Base-by-base conservation (phyloP, 805 yeast genomes). In the Tetrapisispora iriomotensis region DNA sequence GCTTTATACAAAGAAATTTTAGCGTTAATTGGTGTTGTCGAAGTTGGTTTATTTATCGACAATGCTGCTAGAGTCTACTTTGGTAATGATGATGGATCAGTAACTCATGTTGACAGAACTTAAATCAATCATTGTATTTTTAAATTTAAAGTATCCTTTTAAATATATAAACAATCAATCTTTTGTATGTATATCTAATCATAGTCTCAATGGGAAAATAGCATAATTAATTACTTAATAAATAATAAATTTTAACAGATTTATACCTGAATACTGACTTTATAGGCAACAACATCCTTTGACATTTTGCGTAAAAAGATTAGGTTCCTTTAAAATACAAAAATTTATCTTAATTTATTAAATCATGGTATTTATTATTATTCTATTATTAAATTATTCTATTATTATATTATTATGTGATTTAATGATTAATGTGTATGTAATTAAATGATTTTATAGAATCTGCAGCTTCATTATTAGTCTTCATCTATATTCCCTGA, bases 1-100 rank as follows among this genome's bases (percentile, higher is more conserved):
- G 52, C 49, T 10, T 71, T 92, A 49, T 88, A 88, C 58, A 45
- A 57, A 26, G 60, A 75, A 50, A 77, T 92, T 60, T 86, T 83
- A 62, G 57, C 68, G 38, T 65, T 90, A 51, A 83, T 86, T 19
- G 98, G 98, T 34, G 96, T 92, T 22, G 96, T 92, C 13, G 98
- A 92, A 62, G 88, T 95, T 8, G 98, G 98, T 1, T 67, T 92
- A 45, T 92, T 92, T 65, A 74, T 77, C 34, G 69, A 70, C 38
- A 66, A 70, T 35, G 90, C 94, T 21, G 66, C 66, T 36, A 82
- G 74, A 58, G 92, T 90, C 6, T 92, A 88, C 63, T 84, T 92
- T 57, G 98, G 98, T 34, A 86, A 85, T 57, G 70, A 76, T 31
- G 77, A 76, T 54, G 98, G 98, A 7, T 51, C 70, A 36, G 79